Base-by-base conservation (phyloP, 1,284 basidiomycete species). In the Austroboletus niveus region DNA sequence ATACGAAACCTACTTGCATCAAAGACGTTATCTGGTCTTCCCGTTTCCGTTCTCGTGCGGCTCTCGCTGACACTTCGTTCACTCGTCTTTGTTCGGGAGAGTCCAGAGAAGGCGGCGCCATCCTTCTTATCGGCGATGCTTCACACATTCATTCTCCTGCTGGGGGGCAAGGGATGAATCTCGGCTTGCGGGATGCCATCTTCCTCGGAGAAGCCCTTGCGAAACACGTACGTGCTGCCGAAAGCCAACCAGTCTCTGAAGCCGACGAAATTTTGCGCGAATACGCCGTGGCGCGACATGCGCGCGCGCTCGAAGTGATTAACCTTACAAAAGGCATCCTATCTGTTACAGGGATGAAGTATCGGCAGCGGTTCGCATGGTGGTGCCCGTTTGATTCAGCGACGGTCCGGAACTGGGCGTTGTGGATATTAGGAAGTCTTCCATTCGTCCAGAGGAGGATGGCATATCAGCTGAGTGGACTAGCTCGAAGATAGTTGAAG, bases 141-240 rank as follows among this genome's bases (percentile, higher is more conserved):
- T 75, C 73, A 17, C 75, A 77, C 55, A 70, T 75, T 40, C 75
- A 77, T 44, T 69, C 75, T 0, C 76, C 76, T 0, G 68, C 67
- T 2, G 76, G 75, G 17, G 75, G 75, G 1, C 75, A 78, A 58
- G 75, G 75, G 7, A 74, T 77, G 75, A 77, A 78, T 54, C 72
- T 78, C 38, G 75, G 75, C 6, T 48, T 78, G 17, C 69, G 76
- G 8, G 76, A 77, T 49, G 74, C 69, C 0, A 45, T 75, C 12
- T 66, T 67, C 30, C 59, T 75, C 10, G 75, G 62, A 2, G 61
- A 65, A 5, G 53, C 49, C 0, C 14, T 51, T 29, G 35, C 36
- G 66, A 58, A 64, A 20, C 64, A 69, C 42, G 52, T 68, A 1
- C 49, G 49, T 3, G 57, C 52, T 2, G 2, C 56, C 14, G 48